A percentile compares a stretch with the other conserved stretches of the same genome.
Evolutionary conservation across 257 asterid species (phyloP).

Genomic region (Coffea canephora): DNA sequence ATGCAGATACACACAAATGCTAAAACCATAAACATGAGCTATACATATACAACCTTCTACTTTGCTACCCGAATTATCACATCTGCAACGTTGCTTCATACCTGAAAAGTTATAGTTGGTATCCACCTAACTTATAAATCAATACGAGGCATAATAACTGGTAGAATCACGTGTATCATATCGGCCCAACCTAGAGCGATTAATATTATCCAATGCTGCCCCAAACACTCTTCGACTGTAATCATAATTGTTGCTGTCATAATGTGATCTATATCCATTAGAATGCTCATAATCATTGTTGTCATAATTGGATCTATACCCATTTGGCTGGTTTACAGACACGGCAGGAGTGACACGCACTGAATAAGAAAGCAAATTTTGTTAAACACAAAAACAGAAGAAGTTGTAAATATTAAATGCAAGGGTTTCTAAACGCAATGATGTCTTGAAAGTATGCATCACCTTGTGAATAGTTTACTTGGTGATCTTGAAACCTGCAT

Average conservation of each 20-base stretch:
- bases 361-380: constrained; percentile 38
- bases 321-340: constrained; percentile 55
- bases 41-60: neutral
- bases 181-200: constrained; percentile 55
- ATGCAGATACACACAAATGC: too few relatives aligned
- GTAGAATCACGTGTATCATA: constrained; percentile 47
- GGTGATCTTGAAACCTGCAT: constrained; percentile 53
- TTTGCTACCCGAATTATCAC: constrained; percentile 1
- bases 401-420: neutral
- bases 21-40: constrained; percentile 11
- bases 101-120: constrained; percentile 24
- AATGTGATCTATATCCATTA: constrained; percentile 57
- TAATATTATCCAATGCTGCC: constrained; percentile 55
- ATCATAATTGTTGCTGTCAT: constrained; percentile 51
- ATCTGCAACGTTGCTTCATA: constrained; percentile 12
- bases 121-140: constrained; percentile 28
- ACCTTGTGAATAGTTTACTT: constrained; percentile 52
- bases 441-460: constrained; percentile 21
- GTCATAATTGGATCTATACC: constrained; percentile 65
- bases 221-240: constrained; percentile 66
- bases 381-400: constrained; percentile 29
- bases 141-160: constrained; percentile 39
- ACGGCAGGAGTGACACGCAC: constrained; percentile 57
- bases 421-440: neutral
- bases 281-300: constrained; percentile 42